These are phyloP conservation scores for Tylopilus sp. DNA, from an alignment of 768 basidiomycete species.

Conservation along the genomic window DNA sequence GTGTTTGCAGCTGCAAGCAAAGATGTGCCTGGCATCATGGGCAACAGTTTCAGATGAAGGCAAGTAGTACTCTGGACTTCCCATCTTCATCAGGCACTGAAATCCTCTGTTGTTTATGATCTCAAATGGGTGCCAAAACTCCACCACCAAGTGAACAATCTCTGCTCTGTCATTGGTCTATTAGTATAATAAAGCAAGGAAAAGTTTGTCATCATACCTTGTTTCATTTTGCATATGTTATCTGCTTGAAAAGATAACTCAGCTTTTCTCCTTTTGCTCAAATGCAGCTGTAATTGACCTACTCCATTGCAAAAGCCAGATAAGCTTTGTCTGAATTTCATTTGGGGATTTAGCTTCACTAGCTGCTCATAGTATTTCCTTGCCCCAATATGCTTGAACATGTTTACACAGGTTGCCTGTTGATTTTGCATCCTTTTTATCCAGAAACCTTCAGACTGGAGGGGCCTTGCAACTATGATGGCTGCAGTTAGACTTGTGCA, in stretches of 20 bases:
- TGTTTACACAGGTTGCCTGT: too few relatives aligned
- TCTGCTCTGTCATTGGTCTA: neutral
- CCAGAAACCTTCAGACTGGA: too few relatives aligned
- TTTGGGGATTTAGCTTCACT: neutral
- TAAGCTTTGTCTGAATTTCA: neutral
- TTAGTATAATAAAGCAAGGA: neutral
- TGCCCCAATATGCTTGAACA: too few relatives aligned
- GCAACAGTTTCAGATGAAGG: neutral
- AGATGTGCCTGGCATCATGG: neutral
- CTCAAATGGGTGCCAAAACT: neutral
- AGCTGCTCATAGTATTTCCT: neutral
- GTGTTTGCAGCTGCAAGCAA: neutral
- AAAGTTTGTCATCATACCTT: neutral
- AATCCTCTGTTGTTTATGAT: neutral
- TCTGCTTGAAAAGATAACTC: conserved; percentile 31
- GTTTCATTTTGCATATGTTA: conserved; percentile 5
- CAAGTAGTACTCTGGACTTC: neutral
- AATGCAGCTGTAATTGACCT: conserved; percentile 27
- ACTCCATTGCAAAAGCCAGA: neutral
- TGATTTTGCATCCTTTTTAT: too few relatives aligned
- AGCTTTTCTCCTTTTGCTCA: conserved; percentile 25
- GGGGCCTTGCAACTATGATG: too few relatives aligned
- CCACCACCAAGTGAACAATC: neutral
- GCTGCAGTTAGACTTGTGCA: too few relatives aligned
- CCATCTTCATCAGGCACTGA: neutral